Percentiles rank a stretch among this genome's conserved stretches.
Evolutionary conservation across 2,329 filamentous ascomycete genomes (phyloP).

Genomic region (Didymella glomerata): DNA sequence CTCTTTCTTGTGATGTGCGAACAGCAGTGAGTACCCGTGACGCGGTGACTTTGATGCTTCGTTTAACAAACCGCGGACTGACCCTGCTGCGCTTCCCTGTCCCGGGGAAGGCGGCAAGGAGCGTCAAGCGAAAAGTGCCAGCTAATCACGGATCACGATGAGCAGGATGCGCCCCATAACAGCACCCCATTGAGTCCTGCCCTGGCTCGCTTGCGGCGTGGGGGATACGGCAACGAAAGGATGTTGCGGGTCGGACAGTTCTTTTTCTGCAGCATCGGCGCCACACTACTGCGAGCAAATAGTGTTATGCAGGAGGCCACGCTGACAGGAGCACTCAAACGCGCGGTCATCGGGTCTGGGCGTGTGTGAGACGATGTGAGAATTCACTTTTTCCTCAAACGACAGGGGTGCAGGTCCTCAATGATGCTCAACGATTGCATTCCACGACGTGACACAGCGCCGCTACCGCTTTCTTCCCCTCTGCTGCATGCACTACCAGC

Average conservation of each 20-base stretch:
- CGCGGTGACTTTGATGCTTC: conserved; percentile 31
- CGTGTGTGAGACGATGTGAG: conserved; percentile 35
- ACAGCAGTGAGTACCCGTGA: conserved; percentile 28
- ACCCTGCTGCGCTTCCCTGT: conserved; percentile 11
- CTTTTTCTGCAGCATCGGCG: conserved; percentile 42
- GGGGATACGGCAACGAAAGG: conserved; percentile 31
- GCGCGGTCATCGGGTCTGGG: conserved; percentile 33
- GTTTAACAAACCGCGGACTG: conserved; percentile 10
- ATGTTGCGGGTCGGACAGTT: conserved; percentile 38
- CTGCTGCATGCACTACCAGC: conserved; percentile 38
- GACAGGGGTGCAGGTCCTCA: conserved; percentile 29
- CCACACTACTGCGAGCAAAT: conserved; percentile 42
- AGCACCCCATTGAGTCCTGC: conserved; percentile 17
- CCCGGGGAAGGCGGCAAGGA: conserved; percentile 46
- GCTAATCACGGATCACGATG: conserved; percentile 22
- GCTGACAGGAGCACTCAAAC: conserved; percentile 40
- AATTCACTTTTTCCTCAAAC: conserved; percentile 32
- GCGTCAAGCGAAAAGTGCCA: conserved; percentile 36
- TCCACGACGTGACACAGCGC: conserved; percentile 37
- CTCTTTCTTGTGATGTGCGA: conserved; percentile 32
- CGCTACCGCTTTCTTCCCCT: conserved; percentile 23
- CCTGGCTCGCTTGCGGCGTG: conserved; percentile 42
- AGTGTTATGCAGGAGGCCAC: conserved; percentile 37
- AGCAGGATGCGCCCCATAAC: conserved; percentile 2
- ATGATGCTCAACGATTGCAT: conserved; percentile 34